These are phyloP conservation scores for Pythium angustatum DNA, from an alignment of 352 stramenopile genomes.

Conservation along the genomic window DNA sequence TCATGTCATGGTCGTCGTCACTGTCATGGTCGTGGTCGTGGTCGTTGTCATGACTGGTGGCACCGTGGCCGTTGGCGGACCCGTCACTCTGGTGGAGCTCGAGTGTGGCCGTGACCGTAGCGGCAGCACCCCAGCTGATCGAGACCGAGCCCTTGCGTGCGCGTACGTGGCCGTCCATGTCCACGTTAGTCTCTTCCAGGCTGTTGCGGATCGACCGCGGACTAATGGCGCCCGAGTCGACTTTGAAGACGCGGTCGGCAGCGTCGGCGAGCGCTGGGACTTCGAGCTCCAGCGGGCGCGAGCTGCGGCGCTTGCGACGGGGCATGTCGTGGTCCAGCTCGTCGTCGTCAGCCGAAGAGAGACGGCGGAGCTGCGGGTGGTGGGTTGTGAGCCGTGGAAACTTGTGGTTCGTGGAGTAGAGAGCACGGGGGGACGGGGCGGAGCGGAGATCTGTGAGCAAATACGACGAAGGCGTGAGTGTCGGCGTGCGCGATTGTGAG, in stretches of 20 bases:
- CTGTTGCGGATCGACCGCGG: conserved; percentile 68
- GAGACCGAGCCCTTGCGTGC: conserved; percentile 33
- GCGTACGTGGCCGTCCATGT: conserved; percentile 43
- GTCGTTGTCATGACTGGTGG: too few relatives aligned
- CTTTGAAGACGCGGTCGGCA: conserved; percentile 41
- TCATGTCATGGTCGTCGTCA: background rate
- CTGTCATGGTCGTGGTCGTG: background rate
- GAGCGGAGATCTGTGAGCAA: conserved; percentile 25
- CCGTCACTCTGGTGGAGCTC: background rate
- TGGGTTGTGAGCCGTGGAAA: conserved; percentile 11
- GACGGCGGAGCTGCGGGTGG: conserved; percentile 7
- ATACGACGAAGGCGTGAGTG: conserved; percentile 23
- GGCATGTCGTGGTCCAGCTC: conserved; percentile 32
- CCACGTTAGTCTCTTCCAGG: conserved; percentile 55
- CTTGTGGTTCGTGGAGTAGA: conserved; percentile 11
- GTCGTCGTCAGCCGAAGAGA: conserved; percentile 13
- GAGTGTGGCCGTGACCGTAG: background rate
- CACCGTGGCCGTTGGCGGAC: background rate
- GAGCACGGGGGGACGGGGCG: conserved; percentile 5
- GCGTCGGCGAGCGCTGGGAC: conserved; percentile 25
- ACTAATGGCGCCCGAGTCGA: conserved; percentile 63
- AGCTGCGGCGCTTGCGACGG: conserved; percentile 19
- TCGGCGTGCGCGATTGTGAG: conserved; percentile 15
- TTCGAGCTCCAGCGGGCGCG: conserved; percentile 27
- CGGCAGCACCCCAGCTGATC: conserved; percentile 14